Evolutionary conservation across 2,329 filamentous ascomycete genomes (phyloP).

Genomic region (Pyricularia grisea): DNA sequence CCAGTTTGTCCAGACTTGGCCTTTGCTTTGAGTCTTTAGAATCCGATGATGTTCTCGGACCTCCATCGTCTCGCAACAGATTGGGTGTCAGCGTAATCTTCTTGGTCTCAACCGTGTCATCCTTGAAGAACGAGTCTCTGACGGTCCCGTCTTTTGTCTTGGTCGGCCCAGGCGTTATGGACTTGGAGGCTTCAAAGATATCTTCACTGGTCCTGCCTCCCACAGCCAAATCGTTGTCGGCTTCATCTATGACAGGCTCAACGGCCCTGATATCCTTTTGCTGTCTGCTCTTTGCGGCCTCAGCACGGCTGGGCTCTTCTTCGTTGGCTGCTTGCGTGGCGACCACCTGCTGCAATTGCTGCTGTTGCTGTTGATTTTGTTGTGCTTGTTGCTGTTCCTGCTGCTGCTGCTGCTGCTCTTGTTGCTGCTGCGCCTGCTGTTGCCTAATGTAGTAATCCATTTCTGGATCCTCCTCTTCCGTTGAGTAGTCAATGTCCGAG

Average conservation of each 20-base stretch:
- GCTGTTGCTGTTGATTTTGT: slow-evolving; percentile 16
- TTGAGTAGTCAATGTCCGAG: slow-evolving; percentile 77
- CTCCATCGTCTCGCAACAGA: slow-evolving; percentile 71
- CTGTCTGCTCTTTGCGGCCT: slow-evolving; percentile 41
- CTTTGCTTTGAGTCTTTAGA: slow-evolving; percentile 44
- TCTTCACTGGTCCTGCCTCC: slow-evolving; percentile 54
- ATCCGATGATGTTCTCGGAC: slow-evolving; percentile 44
- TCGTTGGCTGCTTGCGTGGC: slow-evolving; percentile 29
- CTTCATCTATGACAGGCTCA: slow-evolving; percentile 23
- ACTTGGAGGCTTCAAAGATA: slow-evolving; percentile 43
- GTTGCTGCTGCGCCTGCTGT: slow-evolving; percentile 19
- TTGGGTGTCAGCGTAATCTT: slow-evolving; percentile 97
- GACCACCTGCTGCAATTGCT: slow-evolving; percentile 17
- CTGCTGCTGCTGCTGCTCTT: slow-evolving; percentile 17
- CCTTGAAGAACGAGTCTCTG: slow-evolving; percentile 94
- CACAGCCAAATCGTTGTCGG: slow-evolving; percentile 11
- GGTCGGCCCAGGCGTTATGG: slow-evolving; percentile 34
- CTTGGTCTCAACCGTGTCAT: slow-evolving; percentile 88
- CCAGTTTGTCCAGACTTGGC: slow-evolving; percentile 64
- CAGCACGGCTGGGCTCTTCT: slow-evolving; percentile 45
- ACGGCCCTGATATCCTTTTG: slow-evolving; percentile 26
- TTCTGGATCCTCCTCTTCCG: slow-evolving; percentile 57
- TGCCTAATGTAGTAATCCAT: slow-evolving; percentile 20
- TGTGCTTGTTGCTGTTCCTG: slow-evolving; percentile 22
- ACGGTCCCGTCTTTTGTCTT: slow-evolving; percentile 78